phyloP scores from a whole-genome alignment of 371 early-diverging fungal species.

The Haplosporangium sp. region DNA sequence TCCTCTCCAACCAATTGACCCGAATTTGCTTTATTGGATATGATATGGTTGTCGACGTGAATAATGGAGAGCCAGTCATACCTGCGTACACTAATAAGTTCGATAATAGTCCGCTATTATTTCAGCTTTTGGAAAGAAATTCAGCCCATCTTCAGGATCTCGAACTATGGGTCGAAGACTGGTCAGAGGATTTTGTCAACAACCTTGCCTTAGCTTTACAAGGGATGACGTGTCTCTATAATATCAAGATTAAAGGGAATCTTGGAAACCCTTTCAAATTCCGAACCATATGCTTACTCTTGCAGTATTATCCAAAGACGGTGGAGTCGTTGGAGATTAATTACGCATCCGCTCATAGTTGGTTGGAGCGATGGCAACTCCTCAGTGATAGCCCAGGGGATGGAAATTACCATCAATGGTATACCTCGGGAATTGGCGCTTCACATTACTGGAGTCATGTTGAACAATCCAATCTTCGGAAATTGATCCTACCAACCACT shows the following conservation, averaged over 20 bases:
- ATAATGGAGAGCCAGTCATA: not conserved
- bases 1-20: slow-evolving; percentile 1
- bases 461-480: not conserved
- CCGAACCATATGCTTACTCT: not conserved
- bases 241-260: not conserved
- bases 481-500: not conserved
- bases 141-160: not conserved
- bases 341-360: not conserved
- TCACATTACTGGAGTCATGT: slow-evolving; percentile 1
- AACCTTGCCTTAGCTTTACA: too few relatives aligned
- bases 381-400: not conserved
- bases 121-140: not conserved
- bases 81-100: not conserved
- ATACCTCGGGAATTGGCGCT: too few relatives aligned
- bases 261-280: too few relatives aligned
- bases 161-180: not conserved
- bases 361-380: not conserved
- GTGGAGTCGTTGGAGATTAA: slow-evolving; percentile 7
- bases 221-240: not conserved
- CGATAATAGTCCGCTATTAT: not conserved
- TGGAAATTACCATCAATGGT: not conserved
- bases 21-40: not conserved
- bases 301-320: not conserved
- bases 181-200: not conserved
- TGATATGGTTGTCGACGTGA: not conserved